Evolutionary conservation across 2,329 filamentous ascomycete species (phyloP).

Genomic region (Thelonectria olida): DNA sequence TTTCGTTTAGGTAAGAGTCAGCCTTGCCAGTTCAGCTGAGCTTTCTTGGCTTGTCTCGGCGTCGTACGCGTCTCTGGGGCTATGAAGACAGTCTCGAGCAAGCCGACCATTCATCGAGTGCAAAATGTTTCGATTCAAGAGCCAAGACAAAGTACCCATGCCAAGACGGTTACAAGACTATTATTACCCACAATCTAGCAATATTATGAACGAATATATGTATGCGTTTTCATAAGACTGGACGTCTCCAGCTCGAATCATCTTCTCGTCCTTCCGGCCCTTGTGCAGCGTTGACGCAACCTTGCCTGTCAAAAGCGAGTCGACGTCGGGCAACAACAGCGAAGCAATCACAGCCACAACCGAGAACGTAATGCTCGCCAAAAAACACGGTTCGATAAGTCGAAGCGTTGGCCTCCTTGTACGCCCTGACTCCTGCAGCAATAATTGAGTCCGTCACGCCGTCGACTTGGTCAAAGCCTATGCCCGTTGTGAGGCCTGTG

Average conservation of each 20-base stretch:
- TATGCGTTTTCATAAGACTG: not conserved
- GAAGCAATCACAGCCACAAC: slow-evolving; percentile 43
- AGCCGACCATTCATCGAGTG: not conserved
- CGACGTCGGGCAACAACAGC: slow-evolving; percentile 45
- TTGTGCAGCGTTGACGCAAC: slow-evolving; percentile 46
- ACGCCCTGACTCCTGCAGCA: slow-evolving; percentile 40
- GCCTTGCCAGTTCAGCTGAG: not conserved
- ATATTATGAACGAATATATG: not conserved
- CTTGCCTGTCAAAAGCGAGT: slow-evolving; percentile 44
- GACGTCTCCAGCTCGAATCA: slow-evolving; percentile 15
- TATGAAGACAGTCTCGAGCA: not conserved
- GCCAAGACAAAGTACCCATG: not conserved
- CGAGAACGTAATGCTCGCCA: slow-evolving; percentile 47
- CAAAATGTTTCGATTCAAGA: not conserved
- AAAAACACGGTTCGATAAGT: slow-evolving; percentile 48
- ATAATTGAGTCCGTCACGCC: slow-evolving; percentile 44
- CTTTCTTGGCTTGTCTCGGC: not conserved
- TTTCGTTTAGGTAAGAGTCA: not conserved
- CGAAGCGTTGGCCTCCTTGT: slow-evolving; percentile 45
- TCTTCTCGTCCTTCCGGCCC: slow-evolving; percentile 34
- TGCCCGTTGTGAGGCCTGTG: slow-evolving; percentile 40
- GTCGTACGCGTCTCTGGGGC: not conserved
- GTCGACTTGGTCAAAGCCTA: slow-evolving; percentile 39
- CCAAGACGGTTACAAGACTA: not conserved
- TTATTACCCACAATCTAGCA: not conserved